Evolutionary conservation across 805 yeast species (phyloP).

Genomic region (Candida tammaniensis): DNA sequence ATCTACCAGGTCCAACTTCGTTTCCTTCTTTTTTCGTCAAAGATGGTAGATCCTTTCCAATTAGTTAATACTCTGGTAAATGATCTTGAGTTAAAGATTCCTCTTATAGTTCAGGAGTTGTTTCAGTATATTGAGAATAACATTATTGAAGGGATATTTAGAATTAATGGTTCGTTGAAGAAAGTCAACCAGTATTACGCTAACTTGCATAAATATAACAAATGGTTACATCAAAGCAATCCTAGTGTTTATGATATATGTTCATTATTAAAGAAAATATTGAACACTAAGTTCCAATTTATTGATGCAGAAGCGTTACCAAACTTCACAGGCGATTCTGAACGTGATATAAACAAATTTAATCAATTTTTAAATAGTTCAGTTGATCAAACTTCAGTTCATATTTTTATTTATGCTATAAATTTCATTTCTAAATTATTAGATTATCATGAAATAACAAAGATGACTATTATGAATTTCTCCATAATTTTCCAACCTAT

Average conservation of each 20-base stretch:
- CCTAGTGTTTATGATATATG: constrained; percentile 25
- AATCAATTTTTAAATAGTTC: constrained; percentile 4
- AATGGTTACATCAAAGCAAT: constrained; percentile 17
- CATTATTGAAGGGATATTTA: constrained; percentile 26
- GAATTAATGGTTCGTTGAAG: constrained; percentile 30
- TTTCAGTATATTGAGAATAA: constrained; percentile 18
- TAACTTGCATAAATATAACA: constrained; percentile 11
- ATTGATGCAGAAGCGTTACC: constrained; percentile 7
- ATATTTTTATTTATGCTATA: constrained; percentile 13
- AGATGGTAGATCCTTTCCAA: constrained; percentile 12
- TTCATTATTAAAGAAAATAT: constrained; percentile 23
- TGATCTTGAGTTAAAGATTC: constrained; percentile 12
- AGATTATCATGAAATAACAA: constrained; percentile 18
- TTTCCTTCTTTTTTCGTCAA: too few species aligned
- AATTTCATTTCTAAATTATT: constrained; percentile 16
- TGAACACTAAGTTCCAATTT: constrained; percentile 14
- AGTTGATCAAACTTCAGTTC: constrained; percentile 1
- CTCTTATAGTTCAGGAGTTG: constrained; percentile 19
- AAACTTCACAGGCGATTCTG: constrained; percentile 1
- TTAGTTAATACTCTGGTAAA: constrained; percentile 4
- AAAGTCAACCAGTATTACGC: constrained; percentile 20
- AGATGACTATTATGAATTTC: constrained; percentile 26
- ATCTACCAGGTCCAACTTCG: too few species aligned
- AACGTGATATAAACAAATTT: constrained; percentile 1
- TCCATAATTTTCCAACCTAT: constrained; percentile 34